Base-by-base conservation (phyloP, 805 yeast species). In the Suhomyces pyralidae region DNA sequence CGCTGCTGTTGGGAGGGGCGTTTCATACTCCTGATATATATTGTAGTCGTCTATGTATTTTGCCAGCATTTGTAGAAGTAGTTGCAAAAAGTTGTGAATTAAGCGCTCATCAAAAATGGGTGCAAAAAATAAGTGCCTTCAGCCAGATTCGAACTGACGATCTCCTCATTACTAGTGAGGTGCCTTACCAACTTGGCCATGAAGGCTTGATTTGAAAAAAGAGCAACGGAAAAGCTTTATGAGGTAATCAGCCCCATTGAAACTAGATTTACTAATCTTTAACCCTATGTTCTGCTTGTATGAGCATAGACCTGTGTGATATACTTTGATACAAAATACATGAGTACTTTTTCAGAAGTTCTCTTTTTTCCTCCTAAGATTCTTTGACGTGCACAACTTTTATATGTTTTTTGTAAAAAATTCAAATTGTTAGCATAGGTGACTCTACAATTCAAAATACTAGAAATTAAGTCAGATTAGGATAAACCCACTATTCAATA, bases 151-250 rank as follows among this genome's bases (percentile, higher is more conserved):
- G 56, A 53, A 53, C 56, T 53, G 56, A 53, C 56, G 56, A 53
- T 53, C 56, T 53, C 56, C 56, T 53, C 56, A 53, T 53, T 53
- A 53, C 56, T 53, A 53, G 56, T 53, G 56, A 53, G 56, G 56
- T 53, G 56, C 56, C 56, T 53, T 53, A 53, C 56, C 56, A 53
- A 53, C 56, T 53, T 53, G 56, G 56, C 56, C 56, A 53, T 53
- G 51, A 51, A 53, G 56, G 56, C 56, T 8, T 38, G 7, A 24
- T 24, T 26, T 24, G 46, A 44, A 25, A 26, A 24, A 6, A 2
- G 1, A 26, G 7, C 5, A 6, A 5, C 25, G 3, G 1, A 22
- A 22, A 22, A 22, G 1, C 6, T 22, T 3, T 22, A 22, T 22
- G 7, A 22, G 25, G 25, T 6, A 5, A 6, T 6, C 25, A 22